phyloP scores from a whole-genome alignment of 441 rosid species.

The Aleurites moluccanus region DNA sequence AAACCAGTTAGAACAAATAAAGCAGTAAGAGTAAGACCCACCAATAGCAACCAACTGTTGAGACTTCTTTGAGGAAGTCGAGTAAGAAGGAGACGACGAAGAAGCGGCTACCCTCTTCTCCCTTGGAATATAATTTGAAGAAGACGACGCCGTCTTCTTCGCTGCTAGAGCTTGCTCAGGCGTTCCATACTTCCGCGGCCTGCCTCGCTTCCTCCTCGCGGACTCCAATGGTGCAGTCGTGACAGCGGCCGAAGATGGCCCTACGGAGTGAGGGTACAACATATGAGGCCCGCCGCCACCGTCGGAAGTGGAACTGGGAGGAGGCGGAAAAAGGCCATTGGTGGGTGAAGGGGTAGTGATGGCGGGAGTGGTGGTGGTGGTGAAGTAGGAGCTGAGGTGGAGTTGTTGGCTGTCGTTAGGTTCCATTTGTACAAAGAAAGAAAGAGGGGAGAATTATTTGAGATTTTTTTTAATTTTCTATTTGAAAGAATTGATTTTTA shows the following conservation, averaged over 20 bases:
- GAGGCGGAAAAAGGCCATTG: constrained; percentile 52
- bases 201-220: constrained; percentile 20
- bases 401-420: constrained; percentile 35
- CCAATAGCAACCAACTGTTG: constrained; percentile 50
- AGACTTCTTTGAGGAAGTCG: constrained; percentile 49
- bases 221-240: constrained; percentile 48
- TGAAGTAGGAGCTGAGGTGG: constrained; percentile 41
- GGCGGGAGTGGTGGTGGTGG: constrained; percentile 15
- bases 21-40: constrained; percentile 24
- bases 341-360: constrained; percentile 21
- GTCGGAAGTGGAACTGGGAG: constrained; percentile 1
- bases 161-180: constrained; percentile 75
- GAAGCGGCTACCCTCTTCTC: constrained; percentile 33
- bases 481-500: constrained; percentile 28
- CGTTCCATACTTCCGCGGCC: constrained; percentile 27
- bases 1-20: neutral
- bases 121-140: constrained; percentile 13
- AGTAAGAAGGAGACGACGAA: constrained; percentile 35
- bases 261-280: constrained; percentile 67
- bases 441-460: constrained; percentile 21
- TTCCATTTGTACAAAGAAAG: constrained; percentile 32
- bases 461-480: constrained; percentile 25
- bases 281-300: constrained; percentile 29
- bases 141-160: constrained; percentile 52
- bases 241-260: constrained; percentile 53